A percentile compares a stretch with the other conserved stretches of the same genome.
Evolutionary conservation across 2,329 filamentous ascomycete genomes (phyloP).

Genomic region (Chaetoscypha palmicola): DNA sequence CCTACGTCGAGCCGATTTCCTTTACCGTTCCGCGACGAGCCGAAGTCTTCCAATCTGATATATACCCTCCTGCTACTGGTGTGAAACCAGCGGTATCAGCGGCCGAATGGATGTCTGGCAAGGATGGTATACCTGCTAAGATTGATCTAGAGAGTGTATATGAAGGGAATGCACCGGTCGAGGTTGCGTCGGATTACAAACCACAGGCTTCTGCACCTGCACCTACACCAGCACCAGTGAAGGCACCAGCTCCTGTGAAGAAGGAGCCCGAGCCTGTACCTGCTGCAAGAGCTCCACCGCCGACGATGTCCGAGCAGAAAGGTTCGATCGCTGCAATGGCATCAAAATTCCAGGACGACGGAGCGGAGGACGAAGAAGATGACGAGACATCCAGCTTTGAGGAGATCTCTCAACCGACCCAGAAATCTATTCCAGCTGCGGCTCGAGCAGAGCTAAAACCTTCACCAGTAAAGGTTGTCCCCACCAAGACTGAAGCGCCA

Average conservation of each 20-base stretch:
- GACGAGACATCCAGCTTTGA: conserved; percentile 71
- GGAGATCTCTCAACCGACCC: conserved; percentile 69
- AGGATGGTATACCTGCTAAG: conserved; percentile 78
- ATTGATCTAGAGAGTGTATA: conserved; percentile 91
- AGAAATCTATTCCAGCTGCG: conserved; percentile 42
- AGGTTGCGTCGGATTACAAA: conserved; percentile 66
- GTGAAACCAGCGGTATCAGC: conserved; percentile 72
- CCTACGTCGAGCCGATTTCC: conserved; percentile 91
- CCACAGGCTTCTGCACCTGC: conserved; percentile 38
- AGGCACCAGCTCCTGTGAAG: conserved; percentile 38
- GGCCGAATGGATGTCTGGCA: conserved; percentile 79
- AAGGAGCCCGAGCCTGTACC: conserved; percentile 46
- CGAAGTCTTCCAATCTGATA: conserved; percentile 94
- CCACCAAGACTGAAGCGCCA: conserved; percentile 22
- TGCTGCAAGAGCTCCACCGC: conserved; percentile 47
- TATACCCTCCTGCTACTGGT: conserved; percentile 82
- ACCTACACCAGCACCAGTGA: conserved; percentile 37
- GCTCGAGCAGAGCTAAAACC: conserved; percentile 38
- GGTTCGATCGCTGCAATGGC: conserved; percentile 79
- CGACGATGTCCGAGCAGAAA: conserved; percentile 77
- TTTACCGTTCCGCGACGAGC: conserved; percentile 93
- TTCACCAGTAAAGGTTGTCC: conserved; percentile 35
- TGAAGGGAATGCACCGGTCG: conserved; percentile 72
- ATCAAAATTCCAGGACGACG: conserved; percentile 74
- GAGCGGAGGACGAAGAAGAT: conserved; percentile 51